A percentile compares a stretch with the other conserved stretches of the same genome.
Conservation (phyloP, 208 protist species). For the Trypanosoma mega region DNA sequence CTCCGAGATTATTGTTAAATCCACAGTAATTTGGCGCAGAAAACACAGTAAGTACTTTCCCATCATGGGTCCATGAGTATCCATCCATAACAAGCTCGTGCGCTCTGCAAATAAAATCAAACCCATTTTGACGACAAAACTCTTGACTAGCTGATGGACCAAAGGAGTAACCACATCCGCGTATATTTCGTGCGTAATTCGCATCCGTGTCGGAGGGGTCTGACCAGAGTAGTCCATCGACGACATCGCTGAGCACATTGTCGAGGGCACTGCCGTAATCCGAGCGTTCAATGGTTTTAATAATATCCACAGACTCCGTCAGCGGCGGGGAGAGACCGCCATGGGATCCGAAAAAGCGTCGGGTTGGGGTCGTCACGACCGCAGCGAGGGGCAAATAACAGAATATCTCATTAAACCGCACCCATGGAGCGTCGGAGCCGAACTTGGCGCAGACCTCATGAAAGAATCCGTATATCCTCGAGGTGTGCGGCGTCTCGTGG, state of each 20-base stretch:
- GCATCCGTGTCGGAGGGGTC: slow-evolving; percentile 92
- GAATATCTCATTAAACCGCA: slow-evolving; percentile 72
- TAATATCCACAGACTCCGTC: slow-evolving; percentile 29
- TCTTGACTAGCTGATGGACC: slow-evolving; percentile 90
- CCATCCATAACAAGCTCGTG: slow-evolving; percentile 94
- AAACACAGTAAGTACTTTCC: slow-evolving; percentile 64
- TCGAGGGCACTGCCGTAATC: slow-evolving; percentile 81
- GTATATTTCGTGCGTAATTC: slow-evolving; percentile 95
- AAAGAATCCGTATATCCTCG: slow-evolving; percentile 69
- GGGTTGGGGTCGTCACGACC: slow-evolving; percentile 67
- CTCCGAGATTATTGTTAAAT: slow-evolving; percentile 33
- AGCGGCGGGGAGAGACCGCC: slow-evolving; percentile 94
- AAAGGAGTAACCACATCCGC: slow-evolving; percentile 98
- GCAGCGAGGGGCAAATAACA: slow-evolving; percentile 72
- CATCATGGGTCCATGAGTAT: slow-evolving; percentile 56
- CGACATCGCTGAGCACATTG: slow-evolving; percentile 93
- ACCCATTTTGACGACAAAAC: slow-evolving; percentile 96
- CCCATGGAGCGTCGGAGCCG: slow-evolving; percentile 55
- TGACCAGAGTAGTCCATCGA: slow-evolving; percentile 98
- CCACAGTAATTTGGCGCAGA: slow-evolving; percentile 81
- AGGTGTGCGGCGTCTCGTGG: slow-evolving; percentile 82
- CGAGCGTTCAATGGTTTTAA: slow-evolving; percentile 34
- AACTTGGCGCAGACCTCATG: slow-evolving; percentile 43
- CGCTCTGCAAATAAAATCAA: slow-evolving; percentile 94
- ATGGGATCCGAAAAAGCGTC: slow-evolving; percentile 97